Conservation (phyloP, 768 basidiomycete species). For the Suillus weaverae region DNA sequence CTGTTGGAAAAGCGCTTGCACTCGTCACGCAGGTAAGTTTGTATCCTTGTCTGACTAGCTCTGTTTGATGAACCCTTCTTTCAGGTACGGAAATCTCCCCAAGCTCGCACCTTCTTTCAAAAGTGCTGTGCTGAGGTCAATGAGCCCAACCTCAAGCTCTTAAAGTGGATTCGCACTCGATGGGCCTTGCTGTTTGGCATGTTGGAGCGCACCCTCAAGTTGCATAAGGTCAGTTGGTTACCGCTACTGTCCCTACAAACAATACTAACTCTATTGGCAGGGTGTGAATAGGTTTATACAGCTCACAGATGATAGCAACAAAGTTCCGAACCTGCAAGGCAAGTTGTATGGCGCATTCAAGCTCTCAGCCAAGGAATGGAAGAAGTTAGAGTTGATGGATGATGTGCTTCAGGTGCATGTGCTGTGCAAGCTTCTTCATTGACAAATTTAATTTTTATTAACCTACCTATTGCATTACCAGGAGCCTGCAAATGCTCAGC, state of each 20-base stretch:
- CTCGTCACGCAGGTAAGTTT: neutral
- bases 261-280: neutral
- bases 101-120: neutral
- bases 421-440: too few species aligned
- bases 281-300: neutral
- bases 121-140: neutral
- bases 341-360: neutral
- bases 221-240: neutral
- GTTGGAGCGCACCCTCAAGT: neutral
- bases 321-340: neutral
- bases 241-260: neutral
- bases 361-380: neutral
- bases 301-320: neutral
- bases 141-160: neutral
- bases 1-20: neutral
- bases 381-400: neutral
- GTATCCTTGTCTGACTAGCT: neutral
- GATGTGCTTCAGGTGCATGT: neutral
- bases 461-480: neutral
- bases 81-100: neutral
- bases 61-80: neutral
- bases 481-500: neutral
- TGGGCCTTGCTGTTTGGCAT: neutral
- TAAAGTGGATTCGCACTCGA: neutral
- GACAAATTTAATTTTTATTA: too few species aligned